A percentile compares a stretch with the other conserved stretches of the same genome.
Conservation (phyloP, 2,329 filamentous ascomycete species). For the Penicillium psychrosexuale region DNA sequence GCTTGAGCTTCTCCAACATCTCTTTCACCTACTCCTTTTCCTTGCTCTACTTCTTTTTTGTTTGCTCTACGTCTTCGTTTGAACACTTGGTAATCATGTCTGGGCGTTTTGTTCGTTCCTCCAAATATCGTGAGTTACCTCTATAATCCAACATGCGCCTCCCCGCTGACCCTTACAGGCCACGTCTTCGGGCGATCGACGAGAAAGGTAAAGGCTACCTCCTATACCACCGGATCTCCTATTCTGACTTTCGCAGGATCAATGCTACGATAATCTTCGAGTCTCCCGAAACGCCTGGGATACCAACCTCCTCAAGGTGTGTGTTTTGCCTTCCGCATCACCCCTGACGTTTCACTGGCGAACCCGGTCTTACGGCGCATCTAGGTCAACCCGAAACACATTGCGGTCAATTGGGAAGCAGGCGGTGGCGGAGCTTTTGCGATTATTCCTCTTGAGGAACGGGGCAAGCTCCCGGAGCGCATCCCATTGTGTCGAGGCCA, state of each 20-base stretch:
- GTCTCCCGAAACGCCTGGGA: conserved; percentile 99
- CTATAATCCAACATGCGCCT: conserved; percentile 17
- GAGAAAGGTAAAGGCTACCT: conserved; percentile 61
- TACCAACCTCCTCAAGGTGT: conserved; percentile 97
- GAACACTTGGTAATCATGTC: conserved; percentile 51
- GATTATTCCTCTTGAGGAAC: conserved; percentile 86
- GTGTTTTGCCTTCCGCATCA: conserved; percentile 36
- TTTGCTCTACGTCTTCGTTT: conserved; percentile 8
- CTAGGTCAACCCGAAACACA: conserved; percentile 90
- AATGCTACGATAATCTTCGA: conserved; percentile 96
- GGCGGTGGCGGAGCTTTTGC: conserved; percentile 95
- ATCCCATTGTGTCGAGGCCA: conserved; percentile 95
- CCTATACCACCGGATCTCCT: background rate
- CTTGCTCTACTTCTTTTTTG: conserved; percentile 3
- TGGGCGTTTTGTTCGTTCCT: conserved; percentile 69
- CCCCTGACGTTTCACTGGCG: conserved; percentile 25
- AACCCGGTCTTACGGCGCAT: conserved; percentile 12
- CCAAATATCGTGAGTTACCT: conserved; percentile 64
- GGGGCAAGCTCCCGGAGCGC: conserved; percentile 84
- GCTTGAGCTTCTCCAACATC: conserved; percentile 20
- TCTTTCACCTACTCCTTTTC: conserved; percentile 22
- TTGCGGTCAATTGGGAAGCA: conserved; percentile 98
- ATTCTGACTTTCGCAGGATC: conserved; percentile 57
- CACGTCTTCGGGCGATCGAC: conserved; percentile 97
- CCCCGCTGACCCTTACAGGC: conserved; percentile 56